Evolutionary conservation across 495 filamentous ascomycete genomes (phyloP), one percentile per base, ranked within the genome.

Genomic region (Neurospora sublineolata): DNA sequence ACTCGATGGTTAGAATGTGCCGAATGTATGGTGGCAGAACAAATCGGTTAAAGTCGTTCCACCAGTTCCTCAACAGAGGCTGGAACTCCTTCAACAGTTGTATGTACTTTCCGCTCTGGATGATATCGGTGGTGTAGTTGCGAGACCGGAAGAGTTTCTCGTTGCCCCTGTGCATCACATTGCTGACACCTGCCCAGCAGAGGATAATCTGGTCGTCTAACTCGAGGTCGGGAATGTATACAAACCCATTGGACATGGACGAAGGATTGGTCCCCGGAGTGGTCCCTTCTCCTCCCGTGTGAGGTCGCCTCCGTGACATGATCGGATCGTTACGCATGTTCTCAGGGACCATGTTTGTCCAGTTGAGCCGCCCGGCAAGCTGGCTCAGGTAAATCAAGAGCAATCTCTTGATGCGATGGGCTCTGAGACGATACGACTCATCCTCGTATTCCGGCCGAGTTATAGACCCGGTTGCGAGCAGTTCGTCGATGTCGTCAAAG

Each of bases 291-390:
- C 81, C 80, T 30, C 52, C 52, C 7, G 83, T 83, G 40, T 80
- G 77, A 37, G 81, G 82, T 37, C 84, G 81, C 69, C 81, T 83
- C 12, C 85, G 77, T 18, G 79, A 76, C 52, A 80, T 79, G 33
- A 80, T 81, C 0, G 84, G 83, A 52, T 87, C 85, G 74, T 80
- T 84, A 42, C 85, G 79, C 42, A 87, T 75, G 73, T 83, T 84
- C 14, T 91, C 86, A 3, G 94, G 93, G 27, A 97, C 89, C 94
- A 97, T 97, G 69, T 92, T 94, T 0, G 95, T 94, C 83, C 96
- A 93, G 1, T 93, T 94, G 4, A 98, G 84, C 40, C 95, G 89
- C n/a, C 94, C 94, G 74, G 92, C 92, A 27, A 94, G 89, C 78
- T 97, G 94, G 20, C 91, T 94, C 67, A 94, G 87, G 77, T 97